Conservation (phyloP, 805 yeast genomes). For the Pichia membranifaciens region DNA sequence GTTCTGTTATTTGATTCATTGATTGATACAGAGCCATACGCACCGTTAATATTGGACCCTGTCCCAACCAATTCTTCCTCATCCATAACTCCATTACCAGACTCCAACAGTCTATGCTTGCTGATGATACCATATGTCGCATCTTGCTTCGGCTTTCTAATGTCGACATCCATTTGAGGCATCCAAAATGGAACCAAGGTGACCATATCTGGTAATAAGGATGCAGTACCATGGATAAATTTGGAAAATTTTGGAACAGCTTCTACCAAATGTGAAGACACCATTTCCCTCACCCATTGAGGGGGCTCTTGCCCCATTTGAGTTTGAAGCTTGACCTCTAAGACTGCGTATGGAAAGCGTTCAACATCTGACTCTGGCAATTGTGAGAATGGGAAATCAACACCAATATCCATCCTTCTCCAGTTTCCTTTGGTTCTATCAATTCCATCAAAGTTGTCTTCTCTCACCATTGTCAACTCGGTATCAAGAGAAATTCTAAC, state of each 20-base stretch:
- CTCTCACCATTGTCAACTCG: constrained; percentile 95
- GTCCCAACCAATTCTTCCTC: constrained; percentile 58
- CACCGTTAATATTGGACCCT: background rate
- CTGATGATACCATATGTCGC: constrained; percentile 61
- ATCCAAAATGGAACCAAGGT: constrained; percentile 92
- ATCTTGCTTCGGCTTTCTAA: constrained; percentile 73
- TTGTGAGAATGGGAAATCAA: constrained; percentile 90
- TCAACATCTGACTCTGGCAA: constrained; percentile 80
- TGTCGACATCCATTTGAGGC: constrained; percentile 95
- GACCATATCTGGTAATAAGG: constrained; percentile 79
- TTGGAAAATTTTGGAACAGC: constrained; percentile 98
- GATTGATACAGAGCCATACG: constrained; percentile 29
- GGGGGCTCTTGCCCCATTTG: constrained; percentile 99
- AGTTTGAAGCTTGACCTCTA: constrained; percentile 95
- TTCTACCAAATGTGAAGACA: constrained; percentile 88
- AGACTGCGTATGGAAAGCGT: constrained; percentile 94
- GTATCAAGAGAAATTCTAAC: constrained; percentile 98
- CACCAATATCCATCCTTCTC: constrained; percentile 98
- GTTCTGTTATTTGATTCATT: constrained; percentile 26
- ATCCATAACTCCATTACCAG: constrained; percentile 54
- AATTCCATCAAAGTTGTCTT: constrained; percentile 90
- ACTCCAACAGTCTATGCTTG: constrained; percentile 25
- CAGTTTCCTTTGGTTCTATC: constrained; percentile 90
- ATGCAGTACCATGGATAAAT: constrained; percentile 93
- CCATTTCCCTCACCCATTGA: constrained; percentile 90